Evolutionary conservation across 768 basidiomycete genomes (phyloP), one percentile per base, ranked within the genome.

Genomic region (Collybiopsis luxurians): DNA sequence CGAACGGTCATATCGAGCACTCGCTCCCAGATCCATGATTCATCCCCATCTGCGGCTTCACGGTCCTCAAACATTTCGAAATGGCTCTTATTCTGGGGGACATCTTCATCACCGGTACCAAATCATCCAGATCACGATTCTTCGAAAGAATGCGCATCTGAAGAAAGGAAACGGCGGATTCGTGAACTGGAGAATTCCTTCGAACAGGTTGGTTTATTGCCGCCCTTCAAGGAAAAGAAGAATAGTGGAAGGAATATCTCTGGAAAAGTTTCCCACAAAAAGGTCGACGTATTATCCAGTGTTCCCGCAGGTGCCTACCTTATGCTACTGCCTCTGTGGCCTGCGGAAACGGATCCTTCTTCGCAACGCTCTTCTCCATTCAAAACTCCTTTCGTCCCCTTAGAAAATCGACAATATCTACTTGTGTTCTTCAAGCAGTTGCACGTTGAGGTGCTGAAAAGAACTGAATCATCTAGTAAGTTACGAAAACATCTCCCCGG

Each of bases 401-500:
- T 36, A 15, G 54, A 55, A 11, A 30, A 46, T 24, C 43, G 45
- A 4, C 30, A 17, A 23, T 55, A 46, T 26, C 45, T 55, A 23
- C 36, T 55, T 7, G 45, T 55, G 23, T 55, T 36, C 26, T 55
- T 46, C 30, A 47, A 46, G 45, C 11, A 26, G n/a, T n/a, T 24
- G 28, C 53, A 27, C 28, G 12, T 19, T 17, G 48, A 34, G 15
- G 21, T 36, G 26, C 17, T 34, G 24, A 36, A 31, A 26, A 39
- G 26, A 36, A 34, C 12, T 51, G 6, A 9, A 4, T 42, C 40
- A 17, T 39, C 31, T 39, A 34, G 38, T 28, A 13, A 31, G 15
- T n/a, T 19, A 13, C 12, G 64, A 56, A 60, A 66, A 9, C 60
- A 63, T n/a, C 74, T 81, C 52, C 61, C 71, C 10, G 66, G 73